Evolutionary conservation across 306 rosid species (phyloP).

Genomic region (Alnus rubra): DNA sequence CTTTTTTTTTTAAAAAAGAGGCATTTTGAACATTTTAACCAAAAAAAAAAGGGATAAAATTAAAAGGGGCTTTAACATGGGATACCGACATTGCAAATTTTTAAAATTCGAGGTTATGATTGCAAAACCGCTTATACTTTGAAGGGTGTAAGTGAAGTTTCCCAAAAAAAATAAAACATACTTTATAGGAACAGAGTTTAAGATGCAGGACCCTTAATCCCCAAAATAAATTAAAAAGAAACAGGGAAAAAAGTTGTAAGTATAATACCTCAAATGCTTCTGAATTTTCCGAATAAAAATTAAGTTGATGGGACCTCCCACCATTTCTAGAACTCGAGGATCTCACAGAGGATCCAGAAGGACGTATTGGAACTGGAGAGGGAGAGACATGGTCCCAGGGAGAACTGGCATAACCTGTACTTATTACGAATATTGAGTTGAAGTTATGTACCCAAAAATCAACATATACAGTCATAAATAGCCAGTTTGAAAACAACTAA

Average conservation of each 20-base stretch:
- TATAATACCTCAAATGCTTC: conserved; percentile 53
- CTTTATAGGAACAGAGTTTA: neutral
- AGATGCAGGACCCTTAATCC: neutral
- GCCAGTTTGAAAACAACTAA: conserved; percentile 6
- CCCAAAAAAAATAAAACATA: neutral
- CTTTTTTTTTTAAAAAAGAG: no score
- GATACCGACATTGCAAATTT: no score
- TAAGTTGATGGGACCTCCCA: conserved; percentile 67
- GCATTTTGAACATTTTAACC: no score
- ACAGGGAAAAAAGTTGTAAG: conserved; percentile 5
- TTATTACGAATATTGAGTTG: conserved; percentile 31
- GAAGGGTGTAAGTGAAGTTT: no score
- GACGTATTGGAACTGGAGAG: conserved; percentile 90
- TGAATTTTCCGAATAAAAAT: conserved; percentile 53
- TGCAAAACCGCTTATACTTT: no score
- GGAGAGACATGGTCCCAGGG: conserved; percentile 97
- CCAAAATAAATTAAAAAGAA: neutral
- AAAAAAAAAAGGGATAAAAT: no score
- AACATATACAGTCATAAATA: conserved; percentile 20
- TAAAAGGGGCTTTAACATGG: no score
- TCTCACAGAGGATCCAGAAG: conserved; percentile 76
- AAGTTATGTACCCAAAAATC: conserved; percentile 17
- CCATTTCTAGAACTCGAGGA: conserved; percentile 57
- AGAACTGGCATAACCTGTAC: conserved; percentile 64
- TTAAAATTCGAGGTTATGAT: no score